phyloP scores from a whole-genome alignment of 2,329 filamentous ascomycete genomes.

The Dactylellina haptotyla region DNA sequence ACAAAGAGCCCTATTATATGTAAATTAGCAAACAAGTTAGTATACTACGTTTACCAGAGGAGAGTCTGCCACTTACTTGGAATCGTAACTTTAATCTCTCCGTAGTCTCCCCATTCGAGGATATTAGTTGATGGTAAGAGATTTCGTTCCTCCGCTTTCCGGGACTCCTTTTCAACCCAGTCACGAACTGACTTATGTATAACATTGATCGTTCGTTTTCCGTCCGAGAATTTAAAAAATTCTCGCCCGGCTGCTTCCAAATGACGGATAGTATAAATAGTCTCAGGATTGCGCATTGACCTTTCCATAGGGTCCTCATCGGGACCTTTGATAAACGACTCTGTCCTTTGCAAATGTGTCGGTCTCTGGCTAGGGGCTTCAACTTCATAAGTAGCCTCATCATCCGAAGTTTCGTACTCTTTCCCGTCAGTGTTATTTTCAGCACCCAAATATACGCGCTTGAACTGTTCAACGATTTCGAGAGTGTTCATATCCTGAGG shows the following conservation, averaged over 20 bases:
- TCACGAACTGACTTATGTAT: conserved; percentile 44
- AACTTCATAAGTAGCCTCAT: background rate
- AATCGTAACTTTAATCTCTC: conserved; percentile 37
- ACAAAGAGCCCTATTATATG: conserved; percentile 15
- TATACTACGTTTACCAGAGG: background rate
- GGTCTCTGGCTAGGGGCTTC: background rate
- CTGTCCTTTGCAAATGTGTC: background rate
- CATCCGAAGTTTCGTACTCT: conserved; percentile 1
- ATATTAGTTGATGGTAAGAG: conserved; percentile 1
- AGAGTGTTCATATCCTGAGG: conserved; percentile 29
- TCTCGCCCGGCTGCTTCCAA: conserved; percentile 25
- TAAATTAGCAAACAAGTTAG: background rate
- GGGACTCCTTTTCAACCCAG: conserved; percentile 38
- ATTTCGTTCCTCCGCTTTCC: conserved; percentile 19
- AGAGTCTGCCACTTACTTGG: conserved; percentile 17
- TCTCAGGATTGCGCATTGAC: conserved; percentile 28
- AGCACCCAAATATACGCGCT: conserved; percentile 6
- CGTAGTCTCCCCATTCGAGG: conserved; percentile 16
- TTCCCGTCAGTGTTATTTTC: background rate
- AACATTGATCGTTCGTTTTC: conserved; percentile 20
- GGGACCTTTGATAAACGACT: background rate
- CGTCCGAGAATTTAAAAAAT: conserved; percentile 41
- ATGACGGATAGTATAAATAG: conserved; percentile 39
- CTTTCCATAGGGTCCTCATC: conserved; percentile 9
- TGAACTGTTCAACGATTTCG: conserved; percentile 45